phyloP scores from a whole-genome alignment of 257 asterid genomes.

The Nyctanthes arbortristis region DNA sequence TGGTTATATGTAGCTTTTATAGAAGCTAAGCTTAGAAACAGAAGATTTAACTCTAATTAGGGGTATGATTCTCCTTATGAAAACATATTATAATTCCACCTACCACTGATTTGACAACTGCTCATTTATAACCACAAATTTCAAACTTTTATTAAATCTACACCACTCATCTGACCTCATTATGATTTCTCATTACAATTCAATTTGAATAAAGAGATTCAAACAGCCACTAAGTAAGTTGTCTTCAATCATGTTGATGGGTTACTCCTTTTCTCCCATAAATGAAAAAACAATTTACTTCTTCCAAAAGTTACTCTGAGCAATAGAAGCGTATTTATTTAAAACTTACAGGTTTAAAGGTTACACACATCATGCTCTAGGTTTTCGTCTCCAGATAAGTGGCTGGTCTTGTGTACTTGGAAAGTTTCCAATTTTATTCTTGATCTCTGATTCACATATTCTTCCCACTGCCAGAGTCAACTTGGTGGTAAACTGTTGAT shows the following conservation, averaged over 20 bases:
- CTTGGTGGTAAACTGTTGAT: slow-evolving; percentile 95
- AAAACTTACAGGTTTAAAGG: background rate
- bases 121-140: no score
- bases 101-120: no score
- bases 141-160: no score
- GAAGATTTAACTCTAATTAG: background rate
- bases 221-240: background rate
- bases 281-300: background rate
- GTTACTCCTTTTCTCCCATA: background rate
- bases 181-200: no score
- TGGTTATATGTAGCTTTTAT: slow-evolving; percentile 5
- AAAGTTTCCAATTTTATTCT: slow-evolving; percentile 21
- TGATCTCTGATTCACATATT: slow-evolving; percentile 24
- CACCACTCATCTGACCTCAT: no score
- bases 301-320: background rate
- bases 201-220: no score
- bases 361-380: background rate
- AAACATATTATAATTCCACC: no score
- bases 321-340: background rate
- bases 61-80: no score
- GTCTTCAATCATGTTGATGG: background rate
- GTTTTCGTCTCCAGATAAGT: slow-evolving; percentile 12
- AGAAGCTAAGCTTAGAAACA: background rate
- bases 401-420: background rate
- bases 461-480: slow-evolving; percentile 67